phyloP scores from a whole-genome alignment of 1,284 basidiomycete species.

The Laetiporus sulphureus region DNA sequence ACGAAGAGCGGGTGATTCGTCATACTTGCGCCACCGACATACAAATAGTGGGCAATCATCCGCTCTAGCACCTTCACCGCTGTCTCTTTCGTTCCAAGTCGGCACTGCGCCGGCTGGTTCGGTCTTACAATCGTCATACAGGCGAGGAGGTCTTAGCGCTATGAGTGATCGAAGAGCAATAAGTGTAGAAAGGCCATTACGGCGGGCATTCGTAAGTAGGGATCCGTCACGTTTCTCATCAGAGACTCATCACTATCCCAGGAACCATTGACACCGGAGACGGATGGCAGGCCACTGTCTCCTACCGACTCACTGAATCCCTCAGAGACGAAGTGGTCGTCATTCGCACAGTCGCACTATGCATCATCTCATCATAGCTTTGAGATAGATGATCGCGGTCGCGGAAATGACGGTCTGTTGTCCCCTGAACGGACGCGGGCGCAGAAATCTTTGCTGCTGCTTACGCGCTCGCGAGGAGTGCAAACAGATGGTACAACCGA shows the following conservation, averaged over 20 bases:
- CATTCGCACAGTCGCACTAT: conserved; percentile 33
- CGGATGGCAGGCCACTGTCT: conserved; percentile 47
- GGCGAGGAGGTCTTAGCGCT: conserved; percentile 10
- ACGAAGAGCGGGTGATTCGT: conserved; percentile 41
- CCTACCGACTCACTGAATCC: conserved; percentile 43
- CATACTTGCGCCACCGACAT: conserved; percentile 17
- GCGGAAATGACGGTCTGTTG: conserved; percentile 27
- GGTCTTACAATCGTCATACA: conserved; percentile 17
- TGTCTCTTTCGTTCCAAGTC: conserved; percentile 24
- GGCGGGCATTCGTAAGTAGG: conserved; percentile 35
- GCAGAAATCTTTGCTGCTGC: conserved; percentile 47
- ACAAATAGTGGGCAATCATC: conserved; percentile 18
- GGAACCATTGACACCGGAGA: conserved; percentile 61
- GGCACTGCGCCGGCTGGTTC: conserved; percentile 22
- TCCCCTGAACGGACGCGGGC: conserved; percentile 34
- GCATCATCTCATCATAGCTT: conserved; percentile 36
- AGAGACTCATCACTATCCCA: too few relatives aligned
- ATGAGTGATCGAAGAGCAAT: conserved; percentile 18
- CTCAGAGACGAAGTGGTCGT: conserved; percentile 36
- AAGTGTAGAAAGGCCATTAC: conserved; percentile 23
- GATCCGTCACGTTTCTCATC: too few relatives aligned
- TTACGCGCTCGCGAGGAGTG: conserved; percentile 60
- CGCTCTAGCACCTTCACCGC: conserved; percentile 13
- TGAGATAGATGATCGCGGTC: conserved; percentile 41
- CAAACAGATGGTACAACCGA: conserved; percentile 56